Base-by-base conservation (phyloP, 495 filamentous ascomycete species). In the Hapsidospora chrysogenum region DNA sequence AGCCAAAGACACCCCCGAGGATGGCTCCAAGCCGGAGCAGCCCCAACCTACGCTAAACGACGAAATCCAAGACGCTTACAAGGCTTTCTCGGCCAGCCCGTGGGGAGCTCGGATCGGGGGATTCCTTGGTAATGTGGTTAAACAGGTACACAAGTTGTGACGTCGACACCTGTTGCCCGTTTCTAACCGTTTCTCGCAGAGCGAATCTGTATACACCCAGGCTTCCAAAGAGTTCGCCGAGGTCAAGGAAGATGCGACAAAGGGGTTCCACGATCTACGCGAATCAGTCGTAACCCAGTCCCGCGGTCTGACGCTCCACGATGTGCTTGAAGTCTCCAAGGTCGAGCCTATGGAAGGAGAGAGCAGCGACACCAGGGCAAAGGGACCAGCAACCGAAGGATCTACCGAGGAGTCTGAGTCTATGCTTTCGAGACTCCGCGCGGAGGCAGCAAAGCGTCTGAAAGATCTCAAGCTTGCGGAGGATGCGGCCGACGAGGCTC, bases 401-500 rank as follows among this genome's bases (percentile, higher is more conserved):
- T 35, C 33, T 4, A 17, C 36, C 2, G 18, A 70, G 34, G 75
- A 80, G 40, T 72, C 75, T 17, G 81, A 85, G 45, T 70, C 76
- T 9, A 76, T 92, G 40, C 73, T 96, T 32, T 73, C 83, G n/a
- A 72, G 83, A 25, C 74, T 97, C 51, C 76, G 76, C 33, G 61
- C 66, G 18, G 84, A 92, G 50, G 89, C 89, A 11, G 65, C 78
- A 7, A 81, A 84, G 48, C 73, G 82, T 33, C 63, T 97, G 27
- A 86, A 81, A 48, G 87, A 95, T 45, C 78, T 97, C 20, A 80
- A 96, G 48, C 77, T 77, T 43, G 89, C 87, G 27, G 89, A 97
- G 54, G 86, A 94, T 47, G 86, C 86, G n/a, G 89, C 89, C 14
- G 89, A 97, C 53, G 92, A 94, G 52, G 92, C 92, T 2, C 73